These are phyloP conservation scores for Drechslerella coelobrocha DNA, from an alignment of 2,329 filamentous ascomycete species.

Conservation along the genomic window DNA sequence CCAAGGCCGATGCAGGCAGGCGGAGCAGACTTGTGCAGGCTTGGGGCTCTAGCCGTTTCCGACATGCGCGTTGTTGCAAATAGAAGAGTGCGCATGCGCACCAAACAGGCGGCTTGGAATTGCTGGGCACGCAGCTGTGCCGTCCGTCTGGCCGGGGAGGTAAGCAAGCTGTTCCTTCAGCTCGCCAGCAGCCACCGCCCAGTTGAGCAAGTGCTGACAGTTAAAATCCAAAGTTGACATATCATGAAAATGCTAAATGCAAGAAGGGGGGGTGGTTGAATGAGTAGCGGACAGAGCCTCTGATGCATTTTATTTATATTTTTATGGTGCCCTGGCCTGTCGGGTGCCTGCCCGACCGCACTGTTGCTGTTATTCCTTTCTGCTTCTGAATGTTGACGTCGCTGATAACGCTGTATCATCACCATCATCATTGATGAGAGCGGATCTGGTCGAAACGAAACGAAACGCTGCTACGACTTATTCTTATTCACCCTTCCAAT, in stretches of 20 bases:
- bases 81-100: constrained; percentile 19
- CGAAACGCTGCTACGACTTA: too few species aligned
- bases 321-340: neutral
- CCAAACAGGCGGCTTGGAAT: constrained; percentile 2
- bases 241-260: constrained; percentile 15
- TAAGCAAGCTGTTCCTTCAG: constrained; percentile 22
- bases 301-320: neutral
- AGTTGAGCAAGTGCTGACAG: constrained; percentile 46
- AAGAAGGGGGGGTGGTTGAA: neutral
- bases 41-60: constrained; percentile 5
- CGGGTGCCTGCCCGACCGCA: neutral
- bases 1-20: constrained; percentile 4
- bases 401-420: too few species aligned
- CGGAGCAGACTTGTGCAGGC: neutral
- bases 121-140: constrained; percentile 30
- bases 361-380: neutral
- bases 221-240: constrained; percentile 11
- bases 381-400: too few species aligned
- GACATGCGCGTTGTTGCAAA: constrained; percentile 24
- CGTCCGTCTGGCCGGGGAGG: constrained; percentile 7
- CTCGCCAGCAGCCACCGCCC: constrained; percentile 33
- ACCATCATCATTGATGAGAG: too few species aligned
- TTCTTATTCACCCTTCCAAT: too few species aligned
- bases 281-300: too few species aligned
- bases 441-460: too few species aligned